Evolutionary conservation across 495 filamentous ascomycete genomes (phyloP).

Genomic region (Penicillium dipodomyicola): DNA sequence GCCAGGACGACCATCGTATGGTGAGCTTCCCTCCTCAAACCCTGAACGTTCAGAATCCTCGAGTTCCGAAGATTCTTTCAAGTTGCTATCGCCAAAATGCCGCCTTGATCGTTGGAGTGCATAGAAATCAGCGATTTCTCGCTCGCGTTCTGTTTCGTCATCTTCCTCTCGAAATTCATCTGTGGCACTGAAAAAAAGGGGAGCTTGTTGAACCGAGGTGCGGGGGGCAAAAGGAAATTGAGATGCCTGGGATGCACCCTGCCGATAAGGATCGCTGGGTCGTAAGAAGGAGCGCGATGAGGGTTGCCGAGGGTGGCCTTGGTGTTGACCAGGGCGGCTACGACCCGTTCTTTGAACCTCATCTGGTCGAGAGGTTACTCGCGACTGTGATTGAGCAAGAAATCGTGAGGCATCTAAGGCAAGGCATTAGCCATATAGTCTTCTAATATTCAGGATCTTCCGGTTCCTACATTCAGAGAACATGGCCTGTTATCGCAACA

Average conservation of each 20-base stretch:
- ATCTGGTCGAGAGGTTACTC: constrained; percentile 66
- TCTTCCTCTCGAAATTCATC: constrained; percentile 86
- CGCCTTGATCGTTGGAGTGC: constrained; percentile 85
- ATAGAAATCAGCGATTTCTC: constrained; percentile 90
- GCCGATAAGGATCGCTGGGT: constrained; percentile 70
- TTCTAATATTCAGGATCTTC: background rate
- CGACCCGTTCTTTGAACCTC: constrained; percentile 50
- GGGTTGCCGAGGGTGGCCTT: constrained; percentile 46
- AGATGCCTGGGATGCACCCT: constrained; percentile 63
- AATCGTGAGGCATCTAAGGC: constrained; percentile 89
- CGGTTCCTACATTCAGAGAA: constrained; percentile 89
- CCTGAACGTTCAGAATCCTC: constrained; percentile 64
- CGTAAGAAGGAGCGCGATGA: constrained; percentile 49
- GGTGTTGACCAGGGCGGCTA: constrained; percentile 43
- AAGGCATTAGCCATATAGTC: background rate
- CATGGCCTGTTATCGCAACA: constrained; percentile 54
- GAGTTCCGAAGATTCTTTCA: constrained; percentile 78
- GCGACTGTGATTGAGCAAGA: constrained; percentile 94
- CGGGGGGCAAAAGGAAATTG: constrained; percentile 77
- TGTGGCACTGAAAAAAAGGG: constrained; percentile 85
- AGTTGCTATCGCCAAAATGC: constrained; percentile 74
- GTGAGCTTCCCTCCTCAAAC: constrained; percentile 49
- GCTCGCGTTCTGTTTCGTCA: constrained; percentile 84
- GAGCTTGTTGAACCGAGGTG: constrained; percentile 67
- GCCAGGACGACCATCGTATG: constrained; percentile 33